Conservation (phyloP, 129 eudicot genomes). For the Tagetes erecta region DNA sequence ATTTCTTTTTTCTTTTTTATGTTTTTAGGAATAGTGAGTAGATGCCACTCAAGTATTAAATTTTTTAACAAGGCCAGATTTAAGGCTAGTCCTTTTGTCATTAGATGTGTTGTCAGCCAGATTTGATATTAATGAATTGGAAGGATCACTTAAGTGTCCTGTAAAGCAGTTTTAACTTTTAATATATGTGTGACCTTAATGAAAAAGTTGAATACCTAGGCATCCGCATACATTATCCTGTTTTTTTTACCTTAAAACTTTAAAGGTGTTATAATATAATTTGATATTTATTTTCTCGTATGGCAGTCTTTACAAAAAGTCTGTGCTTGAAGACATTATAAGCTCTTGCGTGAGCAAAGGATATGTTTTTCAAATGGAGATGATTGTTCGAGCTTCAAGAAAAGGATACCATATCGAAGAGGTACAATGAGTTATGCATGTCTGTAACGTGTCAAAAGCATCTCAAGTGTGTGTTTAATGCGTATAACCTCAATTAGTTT, state of each 20-base stretch:
- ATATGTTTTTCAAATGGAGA: slow-evolving; percentile 90
- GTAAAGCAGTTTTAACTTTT: background rate
- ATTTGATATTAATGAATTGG: background rate
- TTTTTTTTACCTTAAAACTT: background rate
- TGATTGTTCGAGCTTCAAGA: slow-evolving; percentile 92
- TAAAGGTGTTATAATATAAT: background rate
- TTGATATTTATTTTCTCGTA: background rate
- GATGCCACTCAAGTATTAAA: slow-evolving; percentile 7
- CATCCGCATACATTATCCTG: background rate
- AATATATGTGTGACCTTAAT: background rate
- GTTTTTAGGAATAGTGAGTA: background rate
- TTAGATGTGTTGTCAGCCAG: background rate
- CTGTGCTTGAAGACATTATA: slow-evolving; percentile 88
- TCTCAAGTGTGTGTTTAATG: background rate
- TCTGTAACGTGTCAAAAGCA: background rate
- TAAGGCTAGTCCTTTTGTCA: background rate
- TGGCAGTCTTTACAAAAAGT: slow-evolving; percentile 71
- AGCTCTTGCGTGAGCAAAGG: slow-evolving; percentile 87
- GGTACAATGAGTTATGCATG: slow-evolving; percentile 39
- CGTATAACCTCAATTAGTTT: background rate
- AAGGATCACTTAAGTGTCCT: background rate
- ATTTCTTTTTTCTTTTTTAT: background rate
- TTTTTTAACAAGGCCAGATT: background rate
- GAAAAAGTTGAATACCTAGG: background rate
- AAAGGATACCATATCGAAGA: slow-evolving; percentile 91